These are phyloP conservation scores for Cercospora zeae-maydis DNA, from an alignment of 2,329 filamentous ascomycete genomes.

Conservation along the genomic window DNA sequence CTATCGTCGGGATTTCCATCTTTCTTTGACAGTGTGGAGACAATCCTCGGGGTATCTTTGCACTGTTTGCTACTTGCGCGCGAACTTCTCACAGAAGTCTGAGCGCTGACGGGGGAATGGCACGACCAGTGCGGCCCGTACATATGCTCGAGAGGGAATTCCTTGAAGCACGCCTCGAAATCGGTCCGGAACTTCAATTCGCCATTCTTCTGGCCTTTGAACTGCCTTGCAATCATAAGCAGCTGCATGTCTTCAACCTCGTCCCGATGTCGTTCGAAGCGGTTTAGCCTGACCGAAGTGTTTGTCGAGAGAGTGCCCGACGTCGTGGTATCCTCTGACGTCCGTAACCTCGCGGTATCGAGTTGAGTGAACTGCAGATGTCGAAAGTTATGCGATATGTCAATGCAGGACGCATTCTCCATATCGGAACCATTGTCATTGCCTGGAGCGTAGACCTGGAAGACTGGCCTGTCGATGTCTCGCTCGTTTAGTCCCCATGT, in stretches of 20 bases:
- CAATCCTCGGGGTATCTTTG: not conserved
- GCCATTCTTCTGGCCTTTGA: not conserved
- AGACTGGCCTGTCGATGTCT: not conserved
- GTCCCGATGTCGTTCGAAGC: constrained; percentile 2
- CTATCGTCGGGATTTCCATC: not conserved
- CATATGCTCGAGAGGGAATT: constrained; percentile 15
- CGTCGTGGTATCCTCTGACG: not conserved
- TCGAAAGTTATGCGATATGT: not conserved
- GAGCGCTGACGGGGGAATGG: constrained; percentile 9
- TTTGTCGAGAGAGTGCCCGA: not conserved
- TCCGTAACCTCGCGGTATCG: not conserved
- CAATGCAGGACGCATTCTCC: not conserved
- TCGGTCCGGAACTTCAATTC: constrained; percentile 14
- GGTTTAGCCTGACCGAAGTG: constrained; percentile 3
- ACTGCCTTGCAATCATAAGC: not conserved
- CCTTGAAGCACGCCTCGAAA: constrained; percentile 14
- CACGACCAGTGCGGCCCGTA: constrained; percentile 9
- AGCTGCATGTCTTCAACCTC: constrained; percentile 9
- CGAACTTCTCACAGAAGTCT: constrained; percentile 1
- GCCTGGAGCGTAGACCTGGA: not conserved
- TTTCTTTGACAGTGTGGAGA: not conserved
- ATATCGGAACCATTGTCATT: not conserved
- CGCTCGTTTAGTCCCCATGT: not conserved
- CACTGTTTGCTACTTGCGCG: not conserved
- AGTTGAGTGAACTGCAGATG: not conserved